Conservation (phyloP, 177 flowering plant species). For the Telopea speciosissima region DNA sequence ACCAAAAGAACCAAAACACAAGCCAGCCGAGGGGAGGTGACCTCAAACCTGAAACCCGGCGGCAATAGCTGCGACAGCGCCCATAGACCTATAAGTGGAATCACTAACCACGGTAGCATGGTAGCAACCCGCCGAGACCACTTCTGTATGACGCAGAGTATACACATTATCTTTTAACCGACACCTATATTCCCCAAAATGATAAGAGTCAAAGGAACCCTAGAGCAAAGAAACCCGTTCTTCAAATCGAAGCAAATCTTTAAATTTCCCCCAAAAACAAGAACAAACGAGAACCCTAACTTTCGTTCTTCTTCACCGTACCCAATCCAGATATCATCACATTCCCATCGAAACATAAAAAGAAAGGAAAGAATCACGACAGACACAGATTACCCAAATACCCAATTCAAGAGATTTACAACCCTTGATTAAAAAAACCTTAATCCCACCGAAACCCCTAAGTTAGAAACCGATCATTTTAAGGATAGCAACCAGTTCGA, state of each 20-base stretch:
- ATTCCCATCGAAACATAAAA: neutral
- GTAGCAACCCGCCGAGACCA: constrained; percentile 93
- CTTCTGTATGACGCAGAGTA: constrained; percentile 89
- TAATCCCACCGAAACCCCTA: neutral
- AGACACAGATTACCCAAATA: constrained; percentile 4
- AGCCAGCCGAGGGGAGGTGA: constrained; percentile 84
- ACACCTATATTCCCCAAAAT: constrained; percentile 28
- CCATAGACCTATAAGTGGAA: constrained; percentile 90
- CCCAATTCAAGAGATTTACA: neutral
- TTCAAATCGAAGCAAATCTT: neutral
- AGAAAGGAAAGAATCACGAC: constrained; percentile 5
- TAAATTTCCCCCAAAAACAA: constrained; percentile 1
- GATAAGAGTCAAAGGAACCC: constrained; percentile 15
- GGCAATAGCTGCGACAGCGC: constrained; percentile 89
- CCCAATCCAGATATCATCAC: constrained; percentile 6
- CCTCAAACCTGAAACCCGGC: constrained; percentile 78
- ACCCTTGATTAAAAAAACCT: neutral
- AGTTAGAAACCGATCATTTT: constrained; percentile 4
- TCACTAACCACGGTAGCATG: constrained; percentile 95
- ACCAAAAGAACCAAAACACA: constrained; percentile 80
- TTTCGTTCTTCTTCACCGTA: constrained; percentile 6
- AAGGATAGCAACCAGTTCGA: constrained; percentile 2
- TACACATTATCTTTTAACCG: constrained; percentile 78
- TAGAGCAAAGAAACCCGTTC: constrained; percentile 5
- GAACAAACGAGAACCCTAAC: constrained; percentile 19